Evolutionary conservation across 2,329 filamentous ascomycete species (phyloP), one percentile per base, ranked within the genome.

Genomic region (Aureobasidium leucospermi): DNA sequence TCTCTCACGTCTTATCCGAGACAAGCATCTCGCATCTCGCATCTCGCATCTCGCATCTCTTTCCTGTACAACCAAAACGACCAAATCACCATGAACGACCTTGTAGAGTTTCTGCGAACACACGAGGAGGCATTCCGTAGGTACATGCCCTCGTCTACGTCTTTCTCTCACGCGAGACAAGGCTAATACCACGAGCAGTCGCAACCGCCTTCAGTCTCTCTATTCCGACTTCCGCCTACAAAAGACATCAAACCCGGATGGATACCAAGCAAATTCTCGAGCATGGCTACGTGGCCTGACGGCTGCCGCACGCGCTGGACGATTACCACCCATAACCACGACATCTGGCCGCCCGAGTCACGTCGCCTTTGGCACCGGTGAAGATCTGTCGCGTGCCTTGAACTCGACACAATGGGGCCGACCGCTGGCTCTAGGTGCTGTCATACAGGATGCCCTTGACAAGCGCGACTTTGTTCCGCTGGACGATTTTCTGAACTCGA

Each of bases 221-320:
- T 96, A 95, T 75, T 92, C 90, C 49, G 91, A 96, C 71, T 96
- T 96, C 69, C 79, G 84, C 39, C 75, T 83, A 5, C 90, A 93
- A 65, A 81, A 81, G 67, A 83, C 81, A 41, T 83, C 88, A 23
- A 96, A 96, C 69, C 89, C 90, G 1, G 90, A 95, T 71, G 90
- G 90, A 67, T 96, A 90, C 76, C 76, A 79, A 19, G 89, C 90
- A 45, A 96, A 96, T 71, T 78, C 90, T 43, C 76, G 81, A 6
- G 89, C 90, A 56, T 96, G 91, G 91, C 84, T 86, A 60, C 81
- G 82, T 41, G 90, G 85, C 2, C 79, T 96, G 43, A 80, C 83
- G n/a, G 78, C 83, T 55, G 87, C 90, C 1, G 80, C 86, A 0
- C 79, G 83, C 63, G 81, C 81, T 16, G 90, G 89, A 23, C 73